Evolutionary conservation across 768 basidiomycete species (phyloP).

Genomic region (Hygrocybe punicea): DNA sequence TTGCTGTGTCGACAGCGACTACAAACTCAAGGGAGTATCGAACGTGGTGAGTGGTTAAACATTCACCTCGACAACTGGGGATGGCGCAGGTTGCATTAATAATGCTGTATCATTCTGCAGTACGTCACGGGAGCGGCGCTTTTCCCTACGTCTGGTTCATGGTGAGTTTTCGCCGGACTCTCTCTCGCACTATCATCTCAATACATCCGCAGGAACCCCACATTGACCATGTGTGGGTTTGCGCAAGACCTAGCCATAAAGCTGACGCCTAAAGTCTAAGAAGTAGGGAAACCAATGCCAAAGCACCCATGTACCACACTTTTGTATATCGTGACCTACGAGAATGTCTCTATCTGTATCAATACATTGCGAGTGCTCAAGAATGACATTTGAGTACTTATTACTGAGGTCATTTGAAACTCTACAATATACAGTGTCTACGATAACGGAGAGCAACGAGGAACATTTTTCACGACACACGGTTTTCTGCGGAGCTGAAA

Average conservation of each 20-base stretch:
- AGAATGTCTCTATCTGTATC: too few relatives aligned
- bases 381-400: too few relatives aligned
- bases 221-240: background rate
- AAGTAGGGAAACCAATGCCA: background rate
- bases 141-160: background rate
- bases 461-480: background rate
- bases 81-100: too few relatives aligned
- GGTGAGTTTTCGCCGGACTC: background rate
- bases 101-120: background rate
- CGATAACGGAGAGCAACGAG: background rate
- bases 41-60: too few relatives aligned
- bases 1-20: too few relatives aligned
- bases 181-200: background rate
- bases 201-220: background rate
- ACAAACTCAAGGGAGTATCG: too few relatives aligned
- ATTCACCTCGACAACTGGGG: too few relatives aligned
- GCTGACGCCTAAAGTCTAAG: background rate
- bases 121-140: background rate
- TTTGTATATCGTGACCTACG: background rate
- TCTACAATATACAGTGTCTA: too few relatives aligned
- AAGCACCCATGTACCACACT: background rate
- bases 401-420: too few relatives aligned
- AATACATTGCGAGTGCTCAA: too few relatives aligned
- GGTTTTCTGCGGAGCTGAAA: constrained; percentile 10
- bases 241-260: background rate